These are phyloP conservation scores for Naematelia aurantialba DNA, from an alignment of 768 basidiomycete species.

Conservation along the genomic window DNA sequence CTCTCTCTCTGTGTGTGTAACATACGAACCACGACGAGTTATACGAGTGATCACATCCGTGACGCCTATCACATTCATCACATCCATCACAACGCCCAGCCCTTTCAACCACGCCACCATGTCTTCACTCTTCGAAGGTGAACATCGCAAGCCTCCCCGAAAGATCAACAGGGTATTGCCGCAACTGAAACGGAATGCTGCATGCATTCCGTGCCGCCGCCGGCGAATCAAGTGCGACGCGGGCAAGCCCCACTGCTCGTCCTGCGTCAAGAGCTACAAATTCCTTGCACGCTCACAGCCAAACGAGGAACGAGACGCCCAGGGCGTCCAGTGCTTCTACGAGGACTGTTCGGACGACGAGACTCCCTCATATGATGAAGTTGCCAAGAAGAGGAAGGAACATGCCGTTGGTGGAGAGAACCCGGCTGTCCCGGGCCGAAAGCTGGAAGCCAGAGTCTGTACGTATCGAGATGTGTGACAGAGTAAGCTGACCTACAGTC, in stretches of 20 bases:
- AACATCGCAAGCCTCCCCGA: background rate
- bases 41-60: too few species aligned
- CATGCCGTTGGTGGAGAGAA: conserved; percentile 13
- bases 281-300: conserved; percentile 28
- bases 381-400: conserved; percentile 24
- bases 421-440: conserved; percentile 13
- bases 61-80: background rate
- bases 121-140: background rate
- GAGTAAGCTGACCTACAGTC: conserved; percentile 8
- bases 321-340: conserved; percentile 32
- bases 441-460: conserved; percentile 32
- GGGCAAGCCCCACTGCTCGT: conserved; percentile 23
- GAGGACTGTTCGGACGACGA: conserved; percentile 46
- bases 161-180: conserved; percentile 9
- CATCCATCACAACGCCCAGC: background rate
- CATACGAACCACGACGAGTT: too few species aligned
- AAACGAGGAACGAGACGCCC: conserved; percentile 26
- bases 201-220: conserved; percentile 19
- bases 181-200: conserved; percentile 22
- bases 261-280: conserved; percentile 15
- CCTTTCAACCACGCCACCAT: background rate
- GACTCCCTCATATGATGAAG: conserved; percentile 47
- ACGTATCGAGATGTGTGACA: conserved; percentile 4
- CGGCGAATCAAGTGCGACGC: conserved; percentile 26
- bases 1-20: too few species aligned